A percentile compares a stretch with the other conserved stretches of the same genome.
These are phyloP conservation scores for Boletus holoroseus DNA, from an alignment of 1,284 basidiomycete genomes.

Conservation along the genomic window DNA sequence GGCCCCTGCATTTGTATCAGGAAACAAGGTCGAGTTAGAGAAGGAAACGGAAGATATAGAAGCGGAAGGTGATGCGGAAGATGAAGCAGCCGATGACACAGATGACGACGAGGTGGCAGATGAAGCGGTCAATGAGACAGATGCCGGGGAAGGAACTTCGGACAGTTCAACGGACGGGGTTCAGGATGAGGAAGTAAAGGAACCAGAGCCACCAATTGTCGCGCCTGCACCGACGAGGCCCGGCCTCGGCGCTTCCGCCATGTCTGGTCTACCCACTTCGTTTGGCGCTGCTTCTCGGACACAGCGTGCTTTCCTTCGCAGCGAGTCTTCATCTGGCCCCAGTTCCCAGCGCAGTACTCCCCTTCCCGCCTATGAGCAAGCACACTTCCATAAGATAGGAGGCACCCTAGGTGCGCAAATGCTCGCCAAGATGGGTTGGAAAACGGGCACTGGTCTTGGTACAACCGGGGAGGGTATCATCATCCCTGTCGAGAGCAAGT, in stretches of 20 bases:
- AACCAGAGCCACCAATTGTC: conserved; percentile 28
- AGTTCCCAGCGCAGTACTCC: conserved; percentile 44
- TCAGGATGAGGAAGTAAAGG: conserved; percentile 45
- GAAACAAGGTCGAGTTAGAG: conserved; percentile 47
- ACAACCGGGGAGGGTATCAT: conserved; percentile 77
- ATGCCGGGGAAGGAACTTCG: conserved; percentile 30
- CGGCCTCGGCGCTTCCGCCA: conserved; percentile 21
- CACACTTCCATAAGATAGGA: conserved; percentile 76
- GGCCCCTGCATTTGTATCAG: conserved; percentile 72
- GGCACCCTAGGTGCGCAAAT: conserved; percentile 79
- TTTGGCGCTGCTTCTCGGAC: conserved; percentile 39
- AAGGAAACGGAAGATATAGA: conserved; percentile 43
- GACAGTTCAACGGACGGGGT: conserved; percentile 35
- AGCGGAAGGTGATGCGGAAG: conserved; percentile 33
- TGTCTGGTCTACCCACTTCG: conserved; percentile 36
- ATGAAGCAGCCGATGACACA: conserved; percentile 33
- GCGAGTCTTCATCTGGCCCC: conserved; percentile 36
- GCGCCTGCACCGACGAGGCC: conserved; percentile 30
- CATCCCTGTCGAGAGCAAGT: conserved; percentile 79
- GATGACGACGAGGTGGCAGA: conserved; percentile 49
- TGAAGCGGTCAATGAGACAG: conserved; percentile 27
- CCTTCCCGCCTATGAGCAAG: conserved; percentile 61
- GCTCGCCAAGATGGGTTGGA: conserved; percentile 94
- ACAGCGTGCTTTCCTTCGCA: conserved; percentile 56
- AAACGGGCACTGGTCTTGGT: conserved; percentile 80